Base-by-base conservation (phyloP, 139 green algal genomes). In the Ettlia oleoabundans region DNA sequence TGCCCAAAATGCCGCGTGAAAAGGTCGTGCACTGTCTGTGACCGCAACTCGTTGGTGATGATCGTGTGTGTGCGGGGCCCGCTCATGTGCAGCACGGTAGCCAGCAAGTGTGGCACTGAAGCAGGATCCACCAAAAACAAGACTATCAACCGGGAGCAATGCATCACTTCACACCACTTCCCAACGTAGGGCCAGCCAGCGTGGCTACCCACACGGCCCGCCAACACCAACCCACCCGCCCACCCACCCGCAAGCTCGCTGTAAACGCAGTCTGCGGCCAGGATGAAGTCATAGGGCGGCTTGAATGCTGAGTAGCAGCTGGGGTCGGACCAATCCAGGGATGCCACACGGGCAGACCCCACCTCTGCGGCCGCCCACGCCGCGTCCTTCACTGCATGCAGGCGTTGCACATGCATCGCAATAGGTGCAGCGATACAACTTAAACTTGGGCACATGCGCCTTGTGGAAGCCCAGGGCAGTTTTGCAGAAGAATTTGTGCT, bases 231-330 rank as follows among this genome's bases (percentile, higher is more conserved):
- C 33, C 32, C 28, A 33, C 38, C 22, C 69, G 38, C 40, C 53
- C n/a, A 35, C 65, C 86, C 74, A 35, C 95, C 80, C 15, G 94
- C 86, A 37, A 92, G 61, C 87, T 98, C 95, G 24, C 91, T 86
- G 82, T 98, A 98, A 2, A 98, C 91, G 86, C 94, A 97, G 82
- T 96, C 92, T 8, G 91, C 76, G 3, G 91, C 93, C 3, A 97
- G 63, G 0, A 98, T 63, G 82, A 87, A 92, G 74, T 98, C 94
- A 79, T 90, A 95, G 3, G 94, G 91, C 28, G 90, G 88, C 3
- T 77, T 5, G 10, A 88, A 82, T 30, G 13, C 9, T n/a, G 62
- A 32, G 62, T 86, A 82, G 32, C 90, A 82, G n/a, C 76, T 18
- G 18, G 66, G 76, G n/a, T 86, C 64, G 0, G 73, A 85, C 94